A percentile compares a stretch with the other conserved stretches of the same genome.
Conservation (phyloP, 768 basidiomycete species). For the Hericium alpestre region DNA sequence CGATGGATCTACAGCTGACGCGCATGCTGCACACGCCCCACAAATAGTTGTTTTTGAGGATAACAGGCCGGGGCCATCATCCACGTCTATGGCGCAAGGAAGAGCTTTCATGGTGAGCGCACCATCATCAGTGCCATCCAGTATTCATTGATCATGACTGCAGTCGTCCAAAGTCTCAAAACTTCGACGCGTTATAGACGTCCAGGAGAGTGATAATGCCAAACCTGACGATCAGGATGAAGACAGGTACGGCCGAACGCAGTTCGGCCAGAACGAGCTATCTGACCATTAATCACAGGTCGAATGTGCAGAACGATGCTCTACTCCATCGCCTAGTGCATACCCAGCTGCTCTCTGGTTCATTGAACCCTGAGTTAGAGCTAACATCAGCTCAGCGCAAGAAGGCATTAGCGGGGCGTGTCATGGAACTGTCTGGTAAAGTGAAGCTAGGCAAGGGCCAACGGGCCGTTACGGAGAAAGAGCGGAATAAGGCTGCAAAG, state of each 20-base stretch:
- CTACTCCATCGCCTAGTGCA: conserved; percentile 71
- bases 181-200: conserved; percentile 28
- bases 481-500: conserved; percentile 63
- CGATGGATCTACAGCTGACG: conserved; percentile 31
- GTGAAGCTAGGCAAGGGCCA: conserved; percentile 73
- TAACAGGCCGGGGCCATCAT: conserved; percentile 14
- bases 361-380: conserved; percentile 49
- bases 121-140: background rate
- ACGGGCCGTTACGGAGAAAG: conserved; percentile 42
- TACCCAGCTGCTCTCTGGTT: conserved; percentile 69
- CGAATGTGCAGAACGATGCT: conserved; percentile 69
- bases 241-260: conserved; percentile 20
- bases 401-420: conserved; percentile 68
- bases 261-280: background rate
- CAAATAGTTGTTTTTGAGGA: conserved; percentile 51
- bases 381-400: conserved; percentile 56
- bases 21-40: conserved; percentile 12
- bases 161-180: conserved; percentile 75
- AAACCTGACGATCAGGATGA: conserved; percentile 7
- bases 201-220: conserved; percentile 5
- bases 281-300: conserved; percentile 29
- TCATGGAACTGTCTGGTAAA: conserved; percentile 59
- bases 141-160: background rate
- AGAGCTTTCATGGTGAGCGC: conserved; percentile 67
- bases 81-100: conserved; percentile 28